Percentiles rank a stretch among this genome's conserved stretches.
phyloP scores from a whole-genome alignment of 202 grass and related monocot genomes.

The Panicum virgatum region DNA sequence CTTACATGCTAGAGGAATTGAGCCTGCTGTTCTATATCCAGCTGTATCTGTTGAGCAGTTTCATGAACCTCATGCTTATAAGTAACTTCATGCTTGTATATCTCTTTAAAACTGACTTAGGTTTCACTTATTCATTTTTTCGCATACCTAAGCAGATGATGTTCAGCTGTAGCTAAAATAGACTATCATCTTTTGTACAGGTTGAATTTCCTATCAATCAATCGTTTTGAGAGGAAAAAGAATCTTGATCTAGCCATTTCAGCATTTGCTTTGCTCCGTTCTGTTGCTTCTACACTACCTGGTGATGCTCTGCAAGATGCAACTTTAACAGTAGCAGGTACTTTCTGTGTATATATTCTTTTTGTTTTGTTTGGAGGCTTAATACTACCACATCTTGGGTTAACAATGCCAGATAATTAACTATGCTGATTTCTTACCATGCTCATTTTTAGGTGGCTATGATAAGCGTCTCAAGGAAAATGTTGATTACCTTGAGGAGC shows the following conservation, averaged over 20 bases:
- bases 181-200: conserved; percentile 41
- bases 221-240: conserved; percentile 97
- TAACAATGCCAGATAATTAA: neutral
- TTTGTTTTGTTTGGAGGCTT: neutral
- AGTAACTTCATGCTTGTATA: conserved; percentile 77
- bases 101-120: conserved; percentile 46
- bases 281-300: conserved; percentile 48
- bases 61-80: conserved; percentile 66
- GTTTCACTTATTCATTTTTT: conserved; percentile 13
- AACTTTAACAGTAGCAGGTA: conserved; percentile 89
- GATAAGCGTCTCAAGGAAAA: conserved; percentile 94
- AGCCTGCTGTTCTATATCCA: conserved; percentile 77
- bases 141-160: neutral
- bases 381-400: conserved; percentile 1
- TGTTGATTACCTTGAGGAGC: conserved; percentile 84
- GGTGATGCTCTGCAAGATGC: conserved; percentile 40
- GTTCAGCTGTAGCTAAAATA: conserved; percentile 9
- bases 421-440: conserved; percentile 20
- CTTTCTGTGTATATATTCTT: conserved; percentile 35
- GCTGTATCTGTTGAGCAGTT: conserved; percentile 85
- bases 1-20: conserved; percentile 71
- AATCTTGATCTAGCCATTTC: conserved; percentile 86
- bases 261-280: conserved; percentile 77
- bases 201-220: conserved; percentile 94
- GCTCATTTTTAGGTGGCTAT: conserved; percentile 64